Evolutionary conservation across 768 basidiomycete species (phyloP), one percentile per base, ranked within the genome.

Genomic region (Pleurotus eryngii): DNA sequence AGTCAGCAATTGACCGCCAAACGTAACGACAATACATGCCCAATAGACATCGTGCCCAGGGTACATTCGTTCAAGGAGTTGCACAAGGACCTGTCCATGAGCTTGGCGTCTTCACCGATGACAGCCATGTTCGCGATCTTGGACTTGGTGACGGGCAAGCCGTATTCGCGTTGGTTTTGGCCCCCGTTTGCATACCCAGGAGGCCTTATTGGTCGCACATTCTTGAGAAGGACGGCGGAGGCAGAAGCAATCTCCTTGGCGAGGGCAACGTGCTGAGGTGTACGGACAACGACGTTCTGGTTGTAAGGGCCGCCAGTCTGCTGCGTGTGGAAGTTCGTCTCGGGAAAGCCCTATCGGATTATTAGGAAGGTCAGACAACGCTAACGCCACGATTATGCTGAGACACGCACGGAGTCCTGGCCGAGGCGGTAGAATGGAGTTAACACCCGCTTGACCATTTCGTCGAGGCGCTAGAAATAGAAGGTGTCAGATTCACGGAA

Each of bases 201-300:
- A 38, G 14, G 18, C 40, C 30, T 39, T 24, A 15, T 15, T 6
- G 22, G 17, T 17, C 55, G 42, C 12, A n/a, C 55, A 11, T 56
- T 47, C 51, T 92, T 92, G 60, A 94, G 72, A 24, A 94, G 74
- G 12, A 92, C 87, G 0, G 83, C 85, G 53, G 86, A 86, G 0
- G 89, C 86, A 0, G 86, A 80, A 15, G 86, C 91, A 46, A 95
- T 83, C 65, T 89, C 76, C 30, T 87, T 78, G 18, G 92, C 87
- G 37, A 91, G 64, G 61, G 77, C 73, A 61, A 73, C 77, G 61
- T 94, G 90, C 65, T 90, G 81, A 17, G 67, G 84, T 87, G 85
- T 0, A 90, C 90, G 63, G 88, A 53, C 51, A 9, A 40, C 38
- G 51, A 53, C 82, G 18, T 89, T 69, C 57, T 39, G 51, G 38